These are phyloP conservation scores for Babesia gibsoni DNA, from an alignment of 169 alveolate species.

Conservation along the genomic window DNA sequence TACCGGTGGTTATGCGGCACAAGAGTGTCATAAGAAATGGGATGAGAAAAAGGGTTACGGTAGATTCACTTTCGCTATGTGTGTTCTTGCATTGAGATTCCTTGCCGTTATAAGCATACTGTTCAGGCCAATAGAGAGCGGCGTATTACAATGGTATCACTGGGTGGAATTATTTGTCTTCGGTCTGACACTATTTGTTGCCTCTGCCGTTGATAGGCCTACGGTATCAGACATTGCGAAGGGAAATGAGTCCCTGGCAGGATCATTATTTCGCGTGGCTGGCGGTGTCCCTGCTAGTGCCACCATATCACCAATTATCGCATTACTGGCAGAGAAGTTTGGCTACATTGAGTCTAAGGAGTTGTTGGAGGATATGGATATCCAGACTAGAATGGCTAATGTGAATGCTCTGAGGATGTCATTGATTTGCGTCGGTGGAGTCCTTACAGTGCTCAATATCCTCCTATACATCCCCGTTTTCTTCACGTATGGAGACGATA, in stretches of 20 bases:
- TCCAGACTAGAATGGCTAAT: background rate
- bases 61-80: constrained; percentile 79
- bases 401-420: constrained; percentile 14
- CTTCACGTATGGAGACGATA: background rate
- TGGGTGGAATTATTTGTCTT: background rate
- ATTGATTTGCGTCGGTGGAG: background rate
- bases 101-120: constrained; percentile 69
- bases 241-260: constrained; percentile 84
- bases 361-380: background rate
- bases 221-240: constrained; percentile 73
- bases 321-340: background rate
- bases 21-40: constrained; percentile 73
- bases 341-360: background rate
- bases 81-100: constrained; percentile 71
- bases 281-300: constrained; percentile 85
- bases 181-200: background rate
- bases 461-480: background rate
- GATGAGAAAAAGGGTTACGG: constrained; percentile 86
- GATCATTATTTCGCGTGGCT: constrained; percentile 77
- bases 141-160: background rate
- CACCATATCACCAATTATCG: constrained; percentile 85
- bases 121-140: constrained; percentile 59
- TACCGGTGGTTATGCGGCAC: constrained; percentile 84
- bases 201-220: background rate
- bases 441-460: background rate